These are phyloP conservation scores for Epichloe glyceriae DNA, from an alignment of 2,329 filamentous ascomycete genomes.

Conservation along the genomic window DNA sequence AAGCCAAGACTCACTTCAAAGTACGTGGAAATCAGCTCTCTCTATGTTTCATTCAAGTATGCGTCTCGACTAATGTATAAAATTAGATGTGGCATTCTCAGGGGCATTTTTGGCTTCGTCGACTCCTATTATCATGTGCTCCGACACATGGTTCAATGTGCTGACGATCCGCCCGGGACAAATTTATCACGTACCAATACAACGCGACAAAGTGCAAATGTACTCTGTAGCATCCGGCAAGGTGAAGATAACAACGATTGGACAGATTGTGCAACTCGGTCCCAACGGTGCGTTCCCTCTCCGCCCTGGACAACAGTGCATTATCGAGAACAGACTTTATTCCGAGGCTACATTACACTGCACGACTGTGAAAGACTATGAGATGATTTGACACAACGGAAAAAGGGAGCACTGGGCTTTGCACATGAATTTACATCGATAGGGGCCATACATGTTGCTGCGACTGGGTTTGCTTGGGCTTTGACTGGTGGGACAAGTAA, in stretches of 20 bases:
- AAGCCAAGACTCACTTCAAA: constrained; percentile 17
- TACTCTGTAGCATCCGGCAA: constrained; percentile 30
- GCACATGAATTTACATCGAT: too few species aligned
- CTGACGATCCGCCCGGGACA: constrained; percentile 26
- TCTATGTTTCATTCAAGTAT: background rate
- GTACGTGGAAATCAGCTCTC: constrained; percentile 17
- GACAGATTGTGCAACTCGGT: constrained; percentile 27
- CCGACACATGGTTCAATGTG: constrained; percentile 28
- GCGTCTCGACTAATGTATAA: background rate
- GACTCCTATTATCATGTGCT: constrained; percentile 22
- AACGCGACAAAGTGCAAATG: constrained; percentile 20
- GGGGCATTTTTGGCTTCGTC: constrained; percentile 26
- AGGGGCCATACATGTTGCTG: too few species aligned
- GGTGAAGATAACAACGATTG: constrained; percentile 23
- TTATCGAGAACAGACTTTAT: constrained; percentile 31
- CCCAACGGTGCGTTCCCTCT: constrained; percentile 32
- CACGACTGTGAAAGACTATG: constrained; percentile 18
- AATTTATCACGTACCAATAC: constrained; percentile 17
- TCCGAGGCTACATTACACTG: constrained; percentile 30
- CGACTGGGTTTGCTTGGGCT: too few species aligned
- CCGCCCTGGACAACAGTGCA: constrained; percentile 23
- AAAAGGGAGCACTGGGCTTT: too few species aligned
- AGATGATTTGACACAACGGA: background rate
- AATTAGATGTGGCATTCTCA: constrained; percentile 30
- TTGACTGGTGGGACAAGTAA: too few species aligned